phyloP scores from a whole-genome alignment of 495 filamentous ascomycete species.

The Aspergillus taichungensis region DNA sequence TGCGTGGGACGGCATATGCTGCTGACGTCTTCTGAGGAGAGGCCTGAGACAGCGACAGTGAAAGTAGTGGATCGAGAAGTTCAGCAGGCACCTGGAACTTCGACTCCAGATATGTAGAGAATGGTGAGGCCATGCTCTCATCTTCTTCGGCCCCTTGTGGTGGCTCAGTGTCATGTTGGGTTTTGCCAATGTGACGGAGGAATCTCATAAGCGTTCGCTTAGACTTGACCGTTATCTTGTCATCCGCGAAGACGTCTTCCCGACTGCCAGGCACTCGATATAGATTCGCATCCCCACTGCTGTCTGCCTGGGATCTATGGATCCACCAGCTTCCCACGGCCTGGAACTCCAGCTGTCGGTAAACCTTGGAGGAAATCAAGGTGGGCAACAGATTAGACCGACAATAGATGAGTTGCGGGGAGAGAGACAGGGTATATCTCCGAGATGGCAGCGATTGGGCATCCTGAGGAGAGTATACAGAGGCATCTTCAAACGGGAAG shows the following conservation, averaged over 20 bases:
- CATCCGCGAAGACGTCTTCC: conserved; percentile 78
- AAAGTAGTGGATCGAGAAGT: conserved; percentile 63
- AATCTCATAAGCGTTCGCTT: conserved; percentile 85
- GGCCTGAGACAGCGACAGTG: conserved; percentile 67
- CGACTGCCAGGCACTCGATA: conserved; percentile 69
- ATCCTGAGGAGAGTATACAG: conserved; percentile 15
- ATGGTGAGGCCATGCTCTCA: conserved; percentile 34
- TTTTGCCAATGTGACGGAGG: conserved; percentile 51
- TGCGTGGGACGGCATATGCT: conserved; percentile 53
- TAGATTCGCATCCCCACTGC: conserved; percentile 18
- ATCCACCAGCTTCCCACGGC: conserved; percentile 94
- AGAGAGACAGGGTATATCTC: conserved; percentile 73
- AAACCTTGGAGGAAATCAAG: conserved; percentile 79
- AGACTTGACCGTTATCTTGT: conserved; percentile 58
- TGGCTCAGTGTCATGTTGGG: conserved; percentile 19
- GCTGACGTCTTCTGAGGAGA: conserved; percentile 48
- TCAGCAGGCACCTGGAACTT: conserved; percentile 65
- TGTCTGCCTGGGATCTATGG: conserved; percentile 24
- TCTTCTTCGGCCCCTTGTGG: conserved; percentile 21
- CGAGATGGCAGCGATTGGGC: conserved; percentile 54
- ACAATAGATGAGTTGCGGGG: conserved; percentile 81
- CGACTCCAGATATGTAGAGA: conserved; percentile 55
- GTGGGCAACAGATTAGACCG: conserved; percentile 64
- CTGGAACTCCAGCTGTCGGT: conserved; percentile 84
- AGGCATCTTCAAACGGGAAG: conserved; percentile 33